These are phyloP conservation scores for Didymellaceae sp. DNA, from an alignment of 2,329 filamentous ascomycete species.

Conservation along the genomic window DNA sequence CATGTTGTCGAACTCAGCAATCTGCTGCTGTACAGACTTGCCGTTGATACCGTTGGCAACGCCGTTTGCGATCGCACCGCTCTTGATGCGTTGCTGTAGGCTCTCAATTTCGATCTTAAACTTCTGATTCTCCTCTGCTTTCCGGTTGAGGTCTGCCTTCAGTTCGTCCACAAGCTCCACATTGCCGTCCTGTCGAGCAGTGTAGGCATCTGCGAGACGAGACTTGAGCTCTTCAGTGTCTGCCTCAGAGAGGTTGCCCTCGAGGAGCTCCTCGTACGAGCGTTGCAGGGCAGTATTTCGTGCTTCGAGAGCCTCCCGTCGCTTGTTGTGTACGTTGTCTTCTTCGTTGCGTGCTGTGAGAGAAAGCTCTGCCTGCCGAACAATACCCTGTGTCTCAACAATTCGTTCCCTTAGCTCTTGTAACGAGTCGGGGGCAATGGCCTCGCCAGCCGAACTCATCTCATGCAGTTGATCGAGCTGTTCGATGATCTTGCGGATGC, in stretches of 20 bases:
- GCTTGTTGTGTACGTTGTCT: constrained; percentile 67
- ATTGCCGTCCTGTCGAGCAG: constrained; percentile 75
- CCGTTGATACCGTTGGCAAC: constrained; percentile 67
- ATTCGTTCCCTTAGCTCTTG: constrained; percentile 77
- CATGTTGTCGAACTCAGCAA: constrained; percentile 98
- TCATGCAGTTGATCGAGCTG: constrained; percentile 81
- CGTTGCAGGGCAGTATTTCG: constrained; percentile 76
- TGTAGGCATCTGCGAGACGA: constrained; percentile 77
- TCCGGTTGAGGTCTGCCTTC: constrained; percentile 75
- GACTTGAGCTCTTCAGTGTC: constrained; percentile 87
- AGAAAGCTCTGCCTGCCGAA: constrained; percentile 89
- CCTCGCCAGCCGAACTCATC: constrained; percentile 76
- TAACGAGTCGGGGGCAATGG: constrained; percentile 81
- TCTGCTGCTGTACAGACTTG: constrained; percentile 96
- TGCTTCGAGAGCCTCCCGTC: constrained; percentile 77
- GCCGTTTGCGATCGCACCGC: constrained; percentile 66
- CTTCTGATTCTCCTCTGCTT: constrained; percentile 80
- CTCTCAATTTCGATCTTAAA: constrained; percentile 83
- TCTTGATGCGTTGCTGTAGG: constrained; percentile 75
- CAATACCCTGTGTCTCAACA: constrained; percentile 87
- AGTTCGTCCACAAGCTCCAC: constrained; percentile 77
- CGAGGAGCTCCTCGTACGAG: constrained; percentile 83
- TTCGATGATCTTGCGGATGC: constrained; percentile 82
- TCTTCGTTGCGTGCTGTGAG: constrained; percentile 72
- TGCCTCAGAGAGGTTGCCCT: constrained; percentile 76